Conservation (phyloP, 305 asterid genomes). For the Rubia occidens region DNA sequence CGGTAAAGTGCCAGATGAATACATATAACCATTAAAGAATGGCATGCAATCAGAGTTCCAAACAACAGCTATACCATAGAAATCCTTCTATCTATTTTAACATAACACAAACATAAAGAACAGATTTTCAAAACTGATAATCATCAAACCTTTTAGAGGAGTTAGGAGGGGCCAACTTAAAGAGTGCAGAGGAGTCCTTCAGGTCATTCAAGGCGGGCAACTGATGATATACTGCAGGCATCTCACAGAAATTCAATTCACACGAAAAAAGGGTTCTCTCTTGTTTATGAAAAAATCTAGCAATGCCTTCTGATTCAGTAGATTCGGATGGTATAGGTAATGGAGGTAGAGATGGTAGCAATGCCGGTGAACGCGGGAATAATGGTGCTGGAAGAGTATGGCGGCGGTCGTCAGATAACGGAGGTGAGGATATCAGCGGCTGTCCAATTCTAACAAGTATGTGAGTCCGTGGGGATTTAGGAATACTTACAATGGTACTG, state of each 20-base stretch:
- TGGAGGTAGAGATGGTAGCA: slow-evolving; percentile 9
- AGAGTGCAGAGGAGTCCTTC: slow-evolving; percentile 10
- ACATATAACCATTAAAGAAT: background rate
- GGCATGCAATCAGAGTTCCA: background rate
- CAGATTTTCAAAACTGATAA: background rate
- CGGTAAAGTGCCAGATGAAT: background rate
- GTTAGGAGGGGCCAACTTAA: slow-evolving; percentile 3
- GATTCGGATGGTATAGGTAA: background rate
- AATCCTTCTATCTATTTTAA: background rate
- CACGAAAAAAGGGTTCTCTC: background rate
- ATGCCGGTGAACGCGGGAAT: background rate
- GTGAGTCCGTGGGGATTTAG: background rate
- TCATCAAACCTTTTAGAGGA: slow-evolving; percentile 11
- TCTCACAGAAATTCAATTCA: background rate
- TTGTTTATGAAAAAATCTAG: background rate
- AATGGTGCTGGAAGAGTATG: slow-evolving; percentile 2
- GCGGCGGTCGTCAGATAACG: background rate
- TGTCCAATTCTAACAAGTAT: background rate
- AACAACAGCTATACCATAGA: background rate
- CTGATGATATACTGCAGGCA: slow-evolving; percentile 20
- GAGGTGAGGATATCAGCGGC: background rate
- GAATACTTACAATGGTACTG: background rate
- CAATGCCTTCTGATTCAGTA: background rate
- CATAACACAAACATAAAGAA: background rate
- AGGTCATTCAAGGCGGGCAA: slow-evolving; percentile 18